Evolutionary conservation across 2,329 filamentous ascomycete genomes (phyloP), one percentile per base, ranked within the genome.

Genomic region (Phaeoacremonium minimum): DNA sequence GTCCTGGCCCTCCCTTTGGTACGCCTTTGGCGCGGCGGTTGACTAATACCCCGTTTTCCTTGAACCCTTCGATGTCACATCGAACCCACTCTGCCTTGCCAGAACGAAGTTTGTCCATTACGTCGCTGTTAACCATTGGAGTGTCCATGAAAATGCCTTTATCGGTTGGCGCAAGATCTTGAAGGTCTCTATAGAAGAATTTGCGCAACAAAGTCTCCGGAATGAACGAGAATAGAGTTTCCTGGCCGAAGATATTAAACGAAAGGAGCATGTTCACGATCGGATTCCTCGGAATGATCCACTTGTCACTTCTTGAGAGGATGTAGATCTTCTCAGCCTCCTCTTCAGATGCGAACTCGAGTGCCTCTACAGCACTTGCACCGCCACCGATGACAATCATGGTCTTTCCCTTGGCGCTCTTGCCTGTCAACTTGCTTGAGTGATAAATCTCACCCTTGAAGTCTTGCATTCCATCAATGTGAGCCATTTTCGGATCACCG

Each of bases 51-150:
- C 85, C 85, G 0, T 65, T 61, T 15, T 79, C 68, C 6, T 74
- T 71, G 43, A 90, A 80, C 11, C 66, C 67, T 22, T 83, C 63
- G 45, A 93, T 87, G 51, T 94, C 88, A 39, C 87, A 86, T 11
- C 87, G 81, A 1, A 93, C 64, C 88, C 88, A 94, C 43, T 83
- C 75, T 1, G 85, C 86, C 46, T 77, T 73, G 9, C 85, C 85
- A 2, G 68, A 63, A 14, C 87, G 82, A 19, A 94, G 75, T 49
- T 85, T 83, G 32, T 85, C 69, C 60, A 95, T 83, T 2, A 94
- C 75, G 31, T 89, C 81, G 13, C 81, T 84, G 58, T 93, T 94
- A 16, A 93, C 85, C 85, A 93, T 91, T 1, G 87, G 87, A 0
- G 87, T 94, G 35, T 86, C 83, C 18, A 75, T 88, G 57, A 88